Evolutionary conservation across 257 asterid species (phyloP).

Genomic region (Avicennia marina): DNA sequence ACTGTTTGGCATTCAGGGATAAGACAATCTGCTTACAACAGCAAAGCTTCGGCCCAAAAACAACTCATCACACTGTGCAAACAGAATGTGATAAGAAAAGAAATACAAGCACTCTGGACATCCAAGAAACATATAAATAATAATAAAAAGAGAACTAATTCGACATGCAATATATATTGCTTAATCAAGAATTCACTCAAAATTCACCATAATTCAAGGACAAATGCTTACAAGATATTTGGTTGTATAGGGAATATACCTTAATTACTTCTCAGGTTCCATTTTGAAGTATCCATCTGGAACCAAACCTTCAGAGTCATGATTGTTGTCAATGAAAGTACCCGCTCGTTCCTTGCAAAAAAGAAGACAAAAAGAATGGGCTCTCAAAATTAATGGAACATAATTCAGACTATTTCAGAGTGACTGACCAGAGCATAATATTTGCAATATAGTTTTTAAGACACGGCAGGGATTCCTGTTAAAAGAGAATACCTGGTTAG

Average conservation of each 20-base stretch:
- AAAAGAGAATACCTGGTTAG: slow-evolving; percentile 48
- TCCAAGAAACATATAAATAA: background rate
- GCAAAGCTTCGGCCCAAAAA: too few relatives aligned
- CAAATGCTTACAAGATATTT: background rate
- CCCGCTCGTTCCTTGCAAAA: slow-evolving; percentile 36
- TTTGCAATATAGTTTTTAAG: background rate
- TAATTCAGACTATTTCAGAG: too few relatives aligned
- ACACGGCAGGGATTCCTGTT: background rate
- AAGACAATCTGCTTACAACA: too few relatives aligned
- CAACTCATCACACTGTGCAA: too few relatives aligned
- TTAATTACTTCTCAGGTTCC: slow-evolving; percentile 55
- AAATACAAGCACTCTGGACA: background rate
- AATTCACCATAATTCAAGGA: background rate
- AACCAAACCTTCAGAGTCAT: slow-evolving; percentile 48
- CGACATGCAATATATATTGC: too few relatives aligned
- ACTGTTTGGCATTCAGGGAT: too few relatives aligned
- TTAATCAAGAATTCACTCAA: too few relatives aligned
- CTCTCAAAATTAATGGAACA: slow-evolving; percentile 24
- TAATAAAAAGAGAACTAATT: too few relatives aligned
- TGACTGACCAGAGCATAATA: slow-evolving; percentile 3
- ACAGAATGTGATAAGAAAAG: background rate
- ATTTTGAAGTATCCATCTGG: slow-evolving; percentile 56
- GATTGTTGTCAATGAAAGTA: slow-evolving; percentile 36
- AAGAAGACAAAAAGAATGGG: background rate
- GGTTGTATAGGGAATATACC: slow-evolving; percentile 22